Base-by-base conservation (phyloP, 176 grass and related monocot species). In the Oryza glaberrima region DNA sequence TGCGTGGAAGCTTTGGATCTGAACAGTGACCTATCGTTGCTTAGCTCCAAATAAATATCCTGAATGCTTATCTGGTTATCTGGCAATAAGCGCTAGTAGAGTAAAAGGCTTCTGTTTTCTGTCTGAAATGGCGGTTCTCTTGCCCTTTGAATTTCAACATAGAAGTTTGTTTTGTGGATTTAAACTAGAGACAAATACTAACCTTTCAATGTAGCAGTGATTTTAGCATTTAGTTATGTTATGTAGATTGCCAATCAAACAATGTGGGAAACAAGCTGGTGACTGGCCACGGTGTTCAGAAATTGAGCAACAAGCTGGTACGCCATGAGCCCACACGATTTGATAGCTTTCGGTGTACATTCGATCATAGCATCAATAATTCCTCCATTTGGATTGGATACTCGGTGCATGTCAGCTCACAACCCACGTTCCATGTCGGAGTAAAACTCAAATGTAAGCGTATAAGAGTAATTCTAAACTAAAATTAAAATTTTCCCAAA, bases 1-100 rank as follows among this genome's bases (percentile, higher is more conserved):
- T 46, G 32, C 16, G 17, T 22, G 20, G 26, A 65, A 52, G 28
- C 44, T 75, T 84, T 72, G 66, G 72, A 67, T 75, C 77, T 81
- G 70, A 70, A 76, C 2, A 38, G 17, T 43, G 20, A 83, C 69
- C 40, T 32, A 65, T 32, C 34, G 25, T 38, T 30, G 56, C 41
- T 48, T 65, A 32, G 44, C 45, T 48, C 13, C 15, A 26, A 22
- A 72, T 35, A 40, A 65, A n/a, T 46, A 44, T 6, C 23, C 52
- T 9, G 28, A 70, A 73, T 64, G 69, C 38, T 48, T 83, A 34
- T n/a, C 56, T 83, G 16, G 70, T 36, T 65, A 34, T 9, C 56
- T 83, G 56, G 81, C 54, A 45, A 61, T 22, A 61, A 61, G 56
- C 2, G 7, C 51, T 19, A 54, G 51, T 54, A 17, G 6, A 40